Conservation (phyloP, 2,329 filamentous ascomycete genomes). For the Incumbomyces lentus region DNA sequence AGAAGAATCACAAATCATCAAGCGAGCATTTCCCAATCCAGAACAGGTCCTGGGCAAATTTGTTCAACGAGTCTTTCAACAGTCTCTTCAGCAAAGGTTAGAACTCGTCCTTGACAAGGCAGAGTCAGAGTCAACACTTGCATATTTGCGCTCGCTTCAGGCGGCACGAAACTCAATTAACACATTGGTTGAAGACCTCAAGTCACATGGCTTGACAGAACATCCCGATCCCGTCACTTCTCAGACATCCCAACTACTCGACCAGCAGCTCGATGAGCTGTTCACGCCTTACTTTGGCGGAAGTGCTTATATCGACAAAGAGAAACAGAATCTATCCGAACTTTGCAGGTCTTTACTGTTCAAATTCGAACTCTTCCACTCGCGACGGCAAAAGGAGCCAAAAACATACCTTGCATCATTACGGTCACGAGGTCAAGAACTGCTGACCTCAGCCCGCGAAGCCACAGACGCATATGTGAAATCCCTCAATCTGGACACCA, state of each 20-base stretch:
- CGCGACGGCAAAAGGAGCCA: slow-evolving; percentile 67
- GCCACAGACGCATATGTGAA: slow-evolving; percentile 61
- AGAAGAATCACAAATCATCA: slow-evolving; percentile 94
- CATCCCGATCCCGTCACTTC: slow-evolving; percentile 85
- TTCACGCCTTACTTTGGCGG: slow-evolving; percentile 58
- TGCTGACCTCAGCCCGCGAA: slow-evolving; percentile 79
- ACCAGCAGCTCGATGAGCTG: slow-evolving; percentile 58
- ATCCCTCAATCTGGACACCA: slow-evolving; percentile 75
- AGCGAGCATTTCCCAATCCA: slow-evolving; percentile 89
- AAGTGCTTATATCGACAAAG: slow-evolving; percentile 55
- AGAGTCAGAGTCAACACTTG: slow-evolving; percentile 77
- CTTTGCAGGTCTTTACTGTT: slow-evolving; percentile 85
- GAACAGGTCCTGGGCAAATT: slow-evolving; percentile 91
- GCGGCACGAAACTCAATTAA: slow-evolving; percentile 84
- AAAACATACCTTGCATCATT: slow-evolving; percentile 88
- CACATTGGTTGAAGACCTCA: slow-evolving; percentile 79
- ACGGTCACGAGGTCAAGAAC: slow-evolving; percentile 78
- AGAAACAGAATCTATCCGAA: slow-evolving; percentile 61
- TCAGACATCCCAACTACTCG: slow-evolving; percentile 61
- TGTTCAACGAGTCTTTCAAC: slow-evolving; percentile 90
- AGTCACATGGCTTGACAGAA: slow-evolving; percentile 87
- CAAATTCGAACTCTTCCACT: slow-evolving; percentile 92
- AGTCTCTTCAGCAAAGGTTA: slow-evolving; percentile 90
- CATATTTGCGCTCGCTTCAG: slow-evolving; percentile 83
- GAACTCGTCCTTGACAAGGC: slow-evolving; percentile 96